Conservation (phyloP, 2,329 filamentous ascomycete genomes). For the Nemania abortiva region DNA sequence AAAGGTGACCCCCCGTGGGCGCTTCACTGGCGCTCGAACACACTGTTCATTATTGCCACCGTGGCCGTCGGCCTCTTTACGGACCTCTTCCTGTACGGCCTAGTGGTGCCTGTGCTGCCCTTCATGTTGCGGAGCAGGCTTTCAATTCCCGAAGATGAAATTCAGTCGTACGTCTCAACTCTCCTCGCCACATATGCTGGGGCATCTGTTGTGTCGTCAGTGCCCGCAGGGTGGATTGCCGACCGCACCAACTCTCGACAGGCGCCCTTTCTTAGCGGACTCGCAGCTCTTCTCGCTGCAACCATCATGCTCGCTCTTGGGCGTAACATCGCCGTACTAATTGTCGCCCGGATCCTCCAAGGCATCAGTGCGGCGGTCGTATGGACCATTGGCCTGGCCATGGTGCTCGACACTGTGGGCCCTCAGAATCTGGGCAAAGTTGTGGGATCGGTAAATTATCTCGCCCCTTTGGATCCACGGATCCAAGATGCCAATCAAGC, state of each 20-base stretch:
- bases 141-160: conserved; percentile 58
- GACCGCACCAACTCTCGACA: conserved; percentile 66
- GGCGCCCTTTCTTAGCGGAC: conserved; percentile 68
- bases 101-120: conserved; percentile 69
- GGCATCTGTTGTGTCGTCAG: conserved; percentile 63
- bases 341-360: conserved; percentile 67
- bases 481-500: not conserved
- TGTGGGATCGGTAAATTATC: conserved; percentile 63
- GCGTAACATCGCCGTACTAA: conserved; percentile 59
- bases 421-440: conserved; percentile 68
- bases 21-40: conserved; percentile 65
- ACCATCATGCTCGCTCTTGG: conserved; percentile 68
- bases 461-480: no score
- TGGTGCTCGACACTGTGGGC: conserved; percentile 69
- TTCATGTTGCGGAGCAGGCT: conserved; percentile 67
- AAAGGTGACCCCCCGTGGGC: conserved; percentile 39
- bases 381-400: conserved; percentile 65
- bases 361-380: conserved; percentile 69
- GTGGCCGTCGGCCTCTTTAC: conserved; percentile 68
- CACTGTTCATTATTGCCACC: conserved; percentile 68
- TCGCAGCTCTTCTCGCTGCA: conserved; percentile 64
- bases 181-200: conserved; percentile 67
- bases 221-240: conserved; percentile 66
- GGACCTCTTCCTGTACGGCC: conserved; percentile 70
- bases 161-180: conserved; percentile 65